phyloP scores from a whole-genome alignment of 2,329 filamentous ascomycete genomes.

The Ustulina deusta region DNA sequence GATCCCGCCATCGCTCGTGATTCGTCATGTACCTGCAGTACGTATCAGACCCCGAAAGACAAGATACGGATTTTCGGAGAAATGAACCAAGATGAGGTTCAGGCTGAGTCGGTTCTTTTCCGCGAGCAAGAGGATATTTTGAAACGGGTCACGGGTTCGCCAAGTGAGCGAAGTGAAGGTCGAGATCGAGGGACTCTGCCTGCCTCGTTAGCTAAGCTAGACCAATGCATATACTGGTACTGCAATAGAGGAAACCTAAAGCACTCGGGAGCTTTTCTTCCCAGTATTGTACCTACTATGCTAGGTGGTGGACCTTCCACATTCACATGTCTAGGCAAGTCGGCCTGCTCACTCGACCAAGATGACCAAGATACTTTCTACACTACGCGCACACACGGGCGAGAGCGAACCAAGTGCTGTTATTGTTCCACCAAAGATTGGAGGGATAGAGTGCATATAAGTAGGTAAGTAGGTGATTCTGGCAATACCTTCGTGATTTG shows the following conservation, averaged over 20 bases:
- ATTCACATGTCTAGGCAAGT: conserved; percentile 15
- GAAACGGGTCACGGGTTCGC: conserved; percentile 10
- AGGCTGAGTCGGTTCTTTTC: conserved; percentile 28
- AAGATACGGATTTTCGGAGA: conserved; percentile 30
- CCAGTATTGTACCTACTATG: too few species aligned
- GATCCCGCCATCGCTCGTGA: conserved; percentile 34
- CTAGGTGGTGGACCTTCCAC: neutral
- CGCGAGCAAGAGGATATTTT: conserved; percentile 3
- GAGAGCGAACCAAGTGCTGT: conserved; percentile 2
- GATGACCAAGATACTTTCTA: too few species aligned
- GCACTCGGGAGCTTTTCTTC: neutral
- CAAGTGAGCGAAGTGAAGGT: neutral
- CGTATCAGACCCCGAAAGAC: conserved; percentile 31
- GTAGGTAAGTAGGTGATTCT: neutral
- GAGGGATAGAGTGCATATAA: neutral
- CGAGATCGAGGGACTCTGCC: neutral
- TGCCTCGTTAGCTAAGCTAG: neutral
- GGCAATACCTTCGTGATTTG: conserved; percentile 14
- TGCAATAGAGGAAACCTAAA: neutral
- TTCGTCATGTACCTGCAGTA: conserved; percentile 40
- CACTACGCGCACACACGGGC: too few species aligned
- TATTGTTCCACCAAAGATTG: neutral
- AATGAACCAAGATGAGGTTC: conserved; percentile 30
- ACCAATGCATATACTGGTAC: neutral
- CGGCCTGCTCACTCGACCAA: neutral